phyloP scores from a whole-genome alignment of 768 basidiomycete species.

The Boletales sp. region DNA sequence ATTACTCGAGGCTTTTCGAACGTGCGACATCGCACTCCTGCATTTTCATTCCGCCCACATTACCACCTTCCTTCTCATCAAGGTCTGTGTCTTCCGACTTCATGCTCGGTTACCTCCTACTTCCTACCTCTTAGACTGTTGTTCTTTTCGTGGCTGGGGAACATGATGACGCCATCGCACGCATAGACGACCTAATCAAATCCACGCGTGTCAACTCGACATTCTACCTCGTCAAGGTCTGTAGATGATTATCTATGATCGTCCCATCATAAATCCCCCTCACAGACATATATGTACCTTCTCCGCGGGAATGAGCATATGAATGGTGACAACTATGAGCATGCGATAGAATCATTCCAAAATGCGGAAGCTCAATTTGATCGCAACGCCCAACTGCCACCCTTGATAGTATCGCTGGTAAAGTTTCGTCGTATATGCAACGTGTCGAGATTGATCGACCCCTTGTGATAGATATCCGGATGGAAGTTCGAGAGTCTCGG shows the following conservation, averaged over 20 bases:
- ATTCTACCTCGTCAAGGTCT: neutral
- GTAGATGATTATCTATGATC: neutral
- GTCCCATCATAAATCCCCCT: neutral
- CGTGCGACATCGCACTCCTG: constrained; percentile 3
- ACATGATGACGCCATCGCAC: constrained; percentile 2
- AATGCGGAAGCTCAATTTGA: neutral
- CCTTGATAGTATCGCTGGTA: too few species aligned
- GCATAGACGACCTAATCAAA: neutral
- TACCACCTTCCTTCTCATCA: neutral
- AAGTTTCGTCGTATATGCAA: too few species aligned
- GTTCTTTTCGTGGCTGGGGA: too few species aligned
- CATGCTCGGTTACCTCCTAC: too few species aligned
- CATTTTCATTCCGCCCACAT: neutral
- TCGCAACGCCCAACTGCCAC: too few species aligned
- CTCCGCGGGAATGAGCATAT: constrained; percentile 3
- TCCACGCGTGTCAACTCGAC: neutral
- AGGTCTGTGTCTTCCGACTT: neutral
- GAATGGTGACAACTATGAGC: neutral
- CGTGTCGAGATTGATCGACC: too few species aligned
- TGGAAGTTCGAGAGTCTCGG: too few species aligned
- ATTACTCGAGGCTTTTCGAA: too few species aligned
- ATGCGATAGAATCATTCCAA: constrained; percentile 1
- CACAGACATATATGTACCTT: constrained; percentile 6
- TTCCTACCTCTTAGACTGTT: neutral
- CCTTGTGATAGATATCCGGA: too few species aligned